phyloP scores from a whole-genome alignment of 2,329 filamentous ascomycete species.

The Akanthomyces lecanii region DNA sequence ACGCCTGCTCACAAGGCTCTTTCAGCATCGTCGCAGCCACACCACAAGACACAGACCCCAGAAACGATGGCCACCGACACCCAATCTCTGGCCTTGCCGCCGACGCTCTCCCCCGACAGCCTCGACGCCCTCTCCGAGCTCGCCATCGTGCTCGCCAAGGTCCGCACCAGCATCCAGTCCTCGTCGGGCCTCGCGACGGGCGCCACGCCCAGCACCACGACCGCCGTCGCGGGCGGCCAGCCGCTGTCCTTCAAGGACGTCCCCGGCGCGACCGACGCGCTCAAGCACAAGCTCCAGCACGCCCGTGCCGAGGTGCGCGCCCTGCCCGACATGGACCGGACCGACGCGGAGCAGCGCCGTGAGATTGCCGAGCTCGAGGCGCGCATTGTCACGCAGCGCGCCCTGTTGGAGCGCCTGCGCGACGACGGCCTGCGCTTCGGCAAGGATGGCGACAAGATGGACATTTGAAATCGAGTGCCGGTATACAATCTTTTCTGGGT shows the following conservation, averaged over 20 bases:
- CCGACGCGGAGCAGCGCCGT: constrained; percentile 62
- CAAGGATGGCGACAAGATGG: constrained; percentile 36
- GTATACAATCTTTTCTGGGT: not conserved
- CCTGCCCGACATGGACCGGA: constrained; percentile 67
- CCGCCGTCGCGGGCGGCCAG: constrained; percentile 25
- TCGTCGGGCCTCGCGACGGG: constrained; percentile 37
- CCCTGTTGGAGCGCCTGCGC: constrained; percentile 51
- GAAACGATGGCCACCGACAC: constrained; percentile 27
- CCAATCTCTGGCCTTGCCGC: constrained; percentile 50
- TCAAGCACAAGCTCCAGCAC: constrained; percentile 80
- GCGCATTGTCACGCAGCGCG: constrained; percentile 58
- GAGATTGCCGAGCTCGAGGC: constrained; percentile 66
- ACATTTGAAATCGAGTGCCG: constrained; percentile 29
- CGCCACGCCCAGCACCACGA: constrained; percentile 31
- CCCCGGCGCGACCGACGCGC: constrained; percentile 67
- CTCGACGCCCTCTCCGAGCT: constrained; percentile 85
- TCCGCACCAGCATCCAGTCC: constrained; percentile 51
- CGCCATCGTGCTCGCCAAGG: constrained; percentile 69
- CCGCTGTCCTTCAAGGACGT: constrained; percentile 65
- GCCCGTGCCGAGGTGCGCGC: constrained; percentile 62
- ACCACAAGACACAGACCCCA: not conserved
- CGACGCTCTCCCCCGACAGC: constrained; percentile 70
- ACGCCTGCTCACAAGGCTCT: not conserved
- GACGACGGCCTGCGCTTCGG: constrained; percentile 44
- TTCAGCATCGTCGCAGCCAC: not conserved